Evolutionary conservation across 2,329 filamentous ascomycete species (phyloP).

Genomic region (Colletotrichum sp.): DNA sequence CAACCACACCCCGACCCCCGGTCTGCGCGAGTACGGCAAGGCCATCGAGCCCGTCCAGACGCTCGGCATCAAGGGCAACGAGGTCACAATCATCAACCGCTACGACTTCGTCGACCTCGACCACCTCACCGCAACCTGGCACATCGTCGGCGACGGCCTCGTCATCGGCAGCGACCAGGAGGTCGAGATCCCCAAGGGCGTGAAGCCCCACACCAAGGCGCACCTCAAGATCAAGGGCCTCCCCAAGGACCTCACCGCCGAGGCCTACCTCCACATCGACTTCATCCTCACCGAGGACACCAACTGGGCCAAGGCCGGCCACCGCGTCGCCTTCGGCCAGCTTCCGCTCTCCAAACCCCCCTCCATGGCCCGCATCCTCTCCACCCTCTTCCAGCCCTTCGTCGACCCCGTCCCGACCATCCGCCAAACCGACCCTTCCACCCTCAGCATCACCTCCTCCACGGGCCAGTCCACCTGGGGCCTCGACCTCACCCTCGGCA

Average conservation of each 20-base stretch:
- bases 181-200: constrained; percentile 46
- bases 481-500: constrained; percentile 48
- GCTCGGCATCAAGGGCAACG: constrained; percentile 44
- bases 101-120: constrained; percentile 61
- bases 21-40: constrained; percentile 61
- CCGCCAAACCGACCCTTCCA: constrained; percentile 6
- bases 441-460: constrained; percentile 39
- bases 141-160: constrained; percentile 43
- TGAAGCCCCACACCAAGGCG: constrained; percentile 48
- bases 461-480: constrained; percentile 44
- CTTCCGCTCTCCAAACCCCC: constrained; percentile 41
- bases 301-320: constrained; percentile 56
- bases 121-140: constrained; percentile 51
- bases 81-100: constrained; percentile 53
- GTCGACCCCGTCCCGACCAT: constrained; percentile 9
- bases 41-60: constrained; percentile 64
- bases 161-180: constrained; percentile 33
- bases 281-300: constrained; percentile 49
- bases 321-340: constrained; percentile 58
- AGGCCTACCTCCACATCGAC: constrained; percentile 53
- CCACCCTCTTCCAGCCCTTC: constrained; percentile 9
- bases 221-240: constrained; percentile 37
- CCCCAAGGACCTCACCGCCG: constrained; percentile 30
- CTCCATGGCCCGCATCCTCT: constrained; percentile 28
- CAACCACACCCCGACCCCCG: constrained; percentile 56